phyloP scores from a whole-genome alignment of 345 rosid genomes.

The Lepidium didymum region DNA sequence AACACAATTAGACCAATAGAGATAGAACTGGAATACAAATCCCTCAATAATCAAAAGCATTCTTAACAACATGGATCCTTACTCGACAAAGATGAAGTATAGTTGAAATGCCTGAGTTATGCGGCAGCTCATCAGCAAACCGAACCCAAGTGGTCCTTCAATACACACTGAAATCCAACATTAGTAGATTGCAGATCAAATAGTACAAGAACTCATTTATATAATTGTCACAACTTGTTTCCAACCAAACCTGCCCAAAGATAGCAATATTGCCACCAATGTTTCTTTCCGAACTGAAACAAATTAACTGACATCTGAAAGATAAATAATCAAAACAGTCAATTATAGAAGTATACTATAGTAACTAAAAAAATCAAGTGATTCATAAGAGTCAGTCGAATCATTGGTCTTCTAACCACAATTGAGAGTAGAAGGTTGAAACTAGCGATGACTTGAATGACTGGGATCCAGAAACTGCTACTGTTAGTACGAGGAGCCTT shows the following conservation, averaged over 20 bases:
- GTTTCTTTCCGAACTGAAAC: slow-evolving; percentile 37
- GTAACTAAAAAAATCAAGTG: not conserved
- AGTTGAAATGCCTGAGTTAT: slow-evolving; percentile 79
- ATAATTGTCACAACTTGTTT: not conserved
- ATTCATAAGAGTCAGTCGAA: not conserved
- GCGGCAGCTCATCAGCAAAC: slow-evolving; percentile 82
- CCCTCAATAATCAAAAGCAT: not conserved
- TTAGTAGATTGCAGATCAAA: not conserved
- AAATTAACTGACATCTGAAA: slow-evolving; percentile 54
- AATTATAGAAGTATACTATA: not conserved
- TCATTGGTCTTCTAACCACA: slow-evolving; percentile 38
- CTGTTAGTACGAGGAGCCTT: slow-evolving; percentile 62
- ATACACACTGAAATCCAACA: slow-evolving; percentile 62
- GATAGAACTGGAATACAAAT: not conserved
- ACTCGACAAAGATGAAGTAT: slow-evolving; percentile 80
- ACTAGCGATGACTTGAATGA: slow-evolving; percentile 71
- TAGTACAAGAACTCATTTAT: not conserved
- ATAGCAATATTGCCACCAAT: slow-evolving; percentile 80
- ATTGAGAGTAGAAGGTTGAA: slow-evolving; percentile 57
- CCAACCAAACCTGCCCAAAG: slow-evolving; percentile 71
- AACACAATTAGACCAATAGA: not conserved
- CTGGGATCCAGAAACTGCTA: slow-evolving; percentile 87
- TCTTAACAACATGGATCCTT: not conserved
- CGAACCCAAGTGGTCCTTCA: slow-evolving; percentile 91
- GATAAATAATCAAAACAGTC: not conserved